Conservation (phyloP, 805 yeast genomes). For the Starmerella apicola region DNA sequence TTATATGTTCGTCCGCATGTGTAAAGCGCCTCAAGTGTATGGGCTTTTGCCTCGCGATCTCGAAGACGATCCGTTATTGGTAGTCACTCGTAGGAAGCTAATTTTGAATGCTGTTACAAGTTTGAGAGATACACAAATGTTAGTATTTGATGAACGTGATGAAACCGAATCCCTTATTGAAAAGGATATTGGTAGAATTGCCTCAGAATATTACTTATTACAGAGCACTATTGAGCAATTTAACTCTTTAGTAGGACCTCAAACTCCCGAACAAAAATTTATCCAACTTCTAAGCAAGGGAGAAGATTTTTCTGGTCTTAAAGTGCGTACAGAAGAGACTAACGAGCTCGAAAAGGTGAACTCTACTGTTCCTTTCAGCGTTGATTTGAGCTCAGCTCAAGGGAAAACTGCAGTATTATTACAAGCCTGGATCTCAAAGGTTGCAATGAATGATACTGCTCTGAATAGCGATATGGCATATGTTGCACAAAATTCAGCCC, state of each 20-base stretch:
- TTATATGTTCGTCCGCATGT: conserved; percentile 86
- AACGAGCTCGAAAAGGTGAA: conserved; percentile 52
- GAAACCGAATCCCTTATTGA: conserved; percentile 59
- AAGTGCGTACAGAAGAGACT: conserved; percentile 77
- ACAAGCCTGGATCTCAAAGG: conserved; percentile 77
- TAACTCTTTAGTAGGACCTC: conserved; percentile 69
- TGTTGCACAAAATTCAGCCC: conserved; percentile 88
- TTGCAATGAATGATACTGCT: conserved; percentile 63
- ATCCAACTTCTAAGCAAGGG: conserved; percentile 81
- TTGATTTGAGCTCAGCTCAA: conserved; percentile 27
- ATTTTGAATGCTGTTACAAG: conserved; percentile 67
- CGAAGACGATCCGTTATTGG: conserved; percentile 67
- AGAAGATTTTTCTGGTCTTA: conserved; percentile 82
- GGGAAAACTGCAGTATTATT: conserved; percentile 79
- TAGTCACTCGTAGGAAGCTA: conserved; percentile 62
- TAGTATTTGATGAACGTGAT: conserved; percentile 67
- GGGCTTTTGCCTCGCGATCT: conserved; percentile 84
- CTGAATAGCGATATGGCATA: conserved; percentile 76
- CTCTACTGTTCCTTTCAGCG: conserved; percentile 30
- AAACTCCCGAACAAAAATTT: conserved; percentile 85
- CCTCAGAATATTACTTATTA: conserved; percentile 82
- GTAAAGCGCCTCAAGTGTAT: conserved; percentile 81
- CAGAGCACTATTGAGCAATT: conserved; percentile 81
- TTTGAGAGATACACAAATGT: conserved; percentile 83
- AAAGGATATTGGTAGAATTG: conserved; percentile 85